A percentile compares a stretch with the other conserved stretches of the same genome.
These are phyloP conservation scores for Microbotryum saponariae DNA, from an alignment of 1,284 basidiomycete genomes.

Conservation along the genomic window DNA sequence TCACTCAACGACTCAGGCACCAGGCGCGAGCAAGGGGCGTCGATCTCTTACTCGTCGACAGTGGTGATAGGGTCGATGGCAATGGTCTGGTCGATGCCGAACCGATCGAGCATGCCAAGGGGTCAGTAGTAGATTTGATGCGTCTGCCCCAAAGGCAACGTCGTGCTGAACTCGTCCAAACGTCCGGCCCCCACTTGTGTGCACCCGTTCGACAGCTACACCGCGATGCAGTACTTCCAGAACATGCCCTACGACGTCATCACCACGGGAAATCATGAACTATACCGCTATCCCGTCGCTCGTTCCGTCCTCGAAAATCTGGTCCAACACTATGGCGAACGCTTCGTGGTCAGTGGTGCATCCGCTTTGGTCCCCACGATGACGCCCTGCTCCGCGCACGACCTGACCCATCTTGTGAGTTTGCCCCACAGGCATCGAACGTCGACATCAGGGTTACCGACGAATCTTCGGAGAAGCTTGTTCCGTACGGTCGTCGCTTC, in stretches of 20 bases:
- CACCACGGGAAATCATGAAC: conserved; percentile 38
- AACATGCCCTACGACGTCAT: conserved; percentile 35
- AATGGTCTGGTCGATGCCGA: conserved; percentile 37
- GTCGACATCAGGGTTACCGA: conserved; percentile 27
- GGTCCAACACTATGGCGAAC: conserved; percentile 18
- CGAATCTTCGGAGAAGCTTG: not conserved
- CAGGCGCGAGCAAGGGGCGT: conserved; percentile 26
- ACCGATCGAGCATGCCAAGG: conserved; percentile 14
- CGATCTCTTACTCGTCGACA: conserved; percentile 36
- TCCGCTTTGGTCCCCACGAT: conserved; percentile 2
- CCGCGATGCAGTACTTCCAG: conserved; percentile 29
- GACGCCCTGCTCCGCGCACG: not conserved
- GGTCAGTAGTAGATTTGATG: conserved; percentile 1
- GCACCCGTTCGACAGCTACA: conserved; percentile 9
- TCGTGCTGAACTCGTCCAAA: not conserved
- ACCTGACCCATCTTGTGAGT: conserved; percentile 19
- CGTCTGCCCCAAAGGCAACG: no score
- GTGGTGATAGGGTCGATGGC: conserved; percentile 36
- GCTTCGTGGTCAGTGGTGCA: conserved; percentile 9
- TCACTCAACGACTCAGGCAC: conserved; percentile 6
- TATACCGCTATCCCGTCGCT: conserved; percentile 35
- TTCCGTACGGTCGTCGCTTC: conserved; percentile 31
- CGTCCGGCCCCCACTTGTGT: not conserved
- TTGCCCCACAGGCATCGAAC: conserved; percentile 18
- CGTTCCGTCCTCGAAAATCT: conserved; percentile 29